Evolutionary conservation across 768 basidiomycete species (phyloP).

Genomic region (Tephrocybe sp.): DNA sequence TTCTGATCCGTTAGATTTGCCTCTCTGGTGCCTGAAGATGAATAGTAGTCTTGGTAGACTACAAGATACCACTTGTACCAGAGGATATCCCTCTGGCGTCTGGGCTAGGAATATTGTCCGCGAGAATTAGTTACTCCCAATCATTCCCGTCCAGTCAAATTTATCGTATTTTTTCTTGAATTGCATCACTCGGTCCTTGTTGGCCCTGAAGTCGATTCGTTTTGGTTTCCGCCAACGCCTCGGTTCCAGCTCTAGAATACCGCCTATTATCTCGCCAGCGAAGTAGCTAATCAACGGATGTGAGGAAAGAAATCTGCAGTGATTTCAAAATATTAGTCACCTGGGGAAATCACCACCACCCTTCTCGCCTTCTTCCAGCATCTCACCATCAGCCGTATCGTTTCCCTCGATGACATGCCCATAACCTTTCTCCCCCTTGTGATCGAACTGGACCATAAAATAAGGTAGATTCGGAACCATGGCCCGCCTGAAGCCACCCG

Average conservation of each 20-base stretch:
- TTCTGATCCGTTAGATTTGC: too few relatives aligned
- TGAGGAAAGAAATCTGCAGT: not conserved
- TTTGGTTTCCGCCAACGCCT: slow-evolving; percentile 83
- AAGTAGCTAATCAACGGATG: slow-evolving; percentile 65
- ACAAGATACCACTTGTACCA: too few relatives aligned
- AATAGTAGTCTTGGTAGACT: too few relatives aligned
- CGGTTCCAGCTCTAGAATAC: slow-evolving; percentile 84
- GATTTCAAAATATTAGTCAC: slow-evolving; percentile 38
- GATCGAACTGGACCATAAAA: slow-evolving; percentile 98
- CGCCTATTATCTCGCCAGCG: slow-evolving; percentile 93
- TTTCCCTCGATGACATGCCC: slow-evolving; percentile 98
- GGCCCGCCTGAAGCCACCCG: slow-evolving; percentile 91
- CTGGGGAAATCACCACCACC: slow-evolving; percentile 90
- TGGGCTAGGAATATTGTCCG: too few relatives aligned
- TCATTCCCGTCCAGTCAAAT: slow-evolving; percentile 82
- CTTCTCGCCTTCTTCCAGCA: slow-evolving; percentile 80
- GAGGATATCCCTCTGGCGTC: too few relatives aligned
- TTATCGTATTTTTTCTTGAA: slow-evolving; percentile 78
- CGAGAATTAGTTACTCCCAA: slow-evolving; percentile 36
- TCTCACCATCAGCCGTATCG: slow-evolving; percentile 39
- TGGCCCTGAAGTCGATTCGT: slow-evolving; percentile 66
- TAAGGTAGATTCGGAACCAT: slow-evolving; percentile 98
- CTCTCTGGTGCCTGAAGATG: too few relatives aligned
- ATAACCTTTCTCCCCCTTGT: slow-evolving; percentile 97
- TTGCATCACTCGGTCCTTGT: slow-evolving; percentile 65